These are phyloP conservation scores for Babesia bigemina DNA, from an alignment of 169 alveolate genomes.

Conservation along the genomic window DNA sequence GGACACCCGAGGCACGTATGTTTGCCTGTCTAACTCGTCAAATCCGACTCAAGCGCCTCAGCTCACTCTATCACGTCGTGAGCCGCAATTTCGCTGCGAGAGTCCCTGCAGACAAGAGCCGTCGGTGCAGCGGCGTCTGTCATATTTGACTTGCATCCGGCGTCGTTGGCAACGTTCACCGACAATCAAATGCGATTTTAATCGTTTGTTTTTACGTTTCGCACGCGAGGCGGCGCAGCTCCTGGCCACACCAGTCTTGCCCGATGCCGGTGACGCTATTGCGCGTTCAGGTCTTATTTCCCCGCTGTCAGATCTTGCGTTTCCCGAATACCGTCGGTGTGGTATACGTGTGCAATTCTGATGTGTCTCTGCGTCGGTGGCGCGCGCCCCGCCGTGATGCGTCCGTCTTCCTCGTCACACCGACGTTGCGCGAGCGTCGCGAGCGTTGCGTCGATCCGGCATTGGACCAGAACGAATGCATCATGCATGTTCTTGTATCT, in stretches of 20 bases:
- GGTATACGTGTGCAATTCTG: neutral
- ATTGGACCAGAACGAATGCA: too few relatives aligned
- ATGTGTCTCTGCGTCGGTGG: neutral
- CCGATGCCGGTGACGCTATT: constrained; percentile 3
- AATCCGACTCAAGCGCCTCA: neutral
- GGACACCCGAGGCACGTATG: neutral
- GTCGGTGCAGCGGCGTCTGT: neutral
- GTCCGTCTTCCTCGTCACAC: neutral
- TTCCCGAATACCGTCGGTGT: neutral
- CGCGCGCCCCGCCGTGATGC: neutral
- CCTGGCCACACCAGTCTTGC: neutral
- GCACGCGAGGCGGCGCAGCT: neutral
- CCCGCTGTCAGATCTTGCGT: neutral
- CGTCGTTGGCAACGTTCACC: constrained; percentile 7
- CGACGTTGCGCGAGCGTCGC: neutral
- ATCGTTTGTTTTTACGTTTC: neutral
- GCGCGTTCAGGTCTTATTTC: neutral
- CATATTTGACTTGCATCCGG: constrained; percentile 16
- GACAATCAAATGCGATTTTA: neutral
- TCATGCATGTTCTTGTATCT: too few relatives aligned
- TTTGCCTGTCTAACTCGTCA: neutral
- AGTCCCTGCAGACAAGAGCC: constrained; percentile 8
- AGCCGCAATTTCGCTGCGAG: neutral
- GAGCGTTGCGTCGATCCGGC: too few relatives aligned
- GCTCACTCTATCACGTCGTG: neutral